Base-by-base conservation (phyloP, 2,329 filamentous ascomycete species). In the Diaporthe ilicicola region DNA sequence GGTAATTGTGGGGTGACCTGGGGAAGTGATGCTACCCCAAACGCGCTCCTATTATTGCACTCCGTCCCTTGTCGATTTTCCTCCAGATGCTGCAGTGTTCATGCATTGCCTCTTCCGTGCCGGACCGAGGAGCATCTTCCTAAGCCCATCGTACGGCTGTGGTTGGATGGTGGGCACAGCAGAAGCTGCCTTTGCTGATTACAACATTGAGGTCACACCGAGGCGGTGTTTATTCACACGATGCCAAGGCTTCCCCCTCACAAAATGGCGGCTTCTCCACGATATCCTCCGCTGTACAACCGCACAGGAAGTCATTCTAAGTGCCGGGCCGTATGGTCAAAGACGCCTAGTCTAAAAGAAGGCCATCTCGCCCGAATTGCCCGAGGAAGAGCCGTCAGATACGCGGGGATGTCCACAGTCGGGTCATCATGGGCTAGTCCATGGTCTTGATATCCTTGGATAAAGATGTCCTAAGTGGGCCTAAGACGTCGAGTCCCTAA, bases 351-450 rank as follows among this genome's bases (percentile, higher is more conserved):
- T 37, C 29, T 64, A 24, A 50, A 37, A 12, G 4, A 6, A 34
- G 42, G 27, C 59, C 13, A 24, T 22, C 17, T n/a, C 19, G 2
- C 5, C 7, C n/a, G 34, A 34, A 64, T 50, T 64, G 44, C 22
- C 59, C 44, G 59, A 64, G n/a, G 59, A 64, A 64, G 42, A 24
- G 59, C 59, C 59, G 59, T 17, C 44, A 37, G 9, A n/a, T 24
- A 64, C 59, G 59, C 59, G 59, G 44, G 59, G 59, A 37, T 19
- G n/a, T 15, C 7, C 51, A 32, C 32, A 34, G 32, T 54, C 19
- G 29, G 19, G 19, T 29, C 12, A 1, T 7, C 19, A 22, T n/a
- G 10, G 19, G 17, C 12, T 34, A 15, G 27, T 54, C 51, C 19
- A n/a, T 34, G 19, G 27, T 6, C 17, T 13, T 54, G 29, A 4